Conservation (phyloP, 2,329 filamentous ascomycete genomes). For the Fusarium subglutinans region DNA sequence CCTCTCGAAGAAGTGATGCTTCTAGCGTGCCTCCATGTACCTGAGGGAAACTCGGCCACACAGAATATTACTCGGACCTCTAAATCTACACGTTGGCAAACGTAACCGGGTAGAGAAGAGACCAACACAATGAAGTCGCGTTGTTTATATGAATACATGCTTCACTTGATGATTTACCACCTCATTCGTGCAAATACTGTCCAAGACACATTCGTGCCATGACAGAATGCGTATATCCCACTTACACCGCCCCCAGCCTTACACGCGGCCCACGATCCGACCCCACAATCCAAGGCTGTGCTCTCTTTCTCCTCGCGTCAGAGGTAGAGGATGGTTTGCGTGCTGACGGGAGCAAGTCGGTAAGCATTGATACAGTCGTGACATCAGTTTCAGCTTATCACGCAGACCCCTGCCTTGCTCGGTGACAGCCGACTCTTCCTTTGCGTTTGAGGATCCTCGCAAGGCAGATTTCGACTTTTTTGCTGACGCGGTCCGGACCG, state of each 20-base stretch:
- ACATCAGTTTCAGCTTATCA: conserved; percentile 40
- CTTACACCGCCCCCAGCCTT: conserved; percentile 42
- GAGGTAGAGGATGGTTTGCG: conserved; percentile 9
- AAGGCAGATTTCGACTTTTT: conserved; percentile 22
- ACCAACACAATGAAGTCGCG: neutral
- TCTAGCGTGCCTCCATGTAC: conserved; percentile 5
- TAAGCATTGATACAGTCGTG: conserved; percentile 17
- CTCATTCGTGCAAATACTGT: conserved; percentile 1
- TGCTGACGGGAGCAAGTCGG: neutral
- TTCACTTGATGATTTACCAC: conserved; percentile 1
- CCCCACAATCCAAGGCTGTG: conserved; percentile 40
- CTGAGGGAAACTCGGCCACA: neutral
- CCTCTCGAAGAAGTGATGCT: conserved; percentile 26
- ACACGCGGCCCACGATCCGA: conserved; percentile 41
- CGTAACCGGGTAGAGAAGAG: neutral
- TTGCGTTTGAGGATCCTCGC: conserved; percentile 28
- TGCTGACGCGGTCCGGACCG: conserved; percentile 13
- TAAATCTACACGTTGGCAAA: neutral
- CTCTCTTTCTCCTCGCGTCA: neutral
- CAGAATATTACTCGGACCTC: neutral
- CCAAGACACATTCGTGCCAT: neutral
- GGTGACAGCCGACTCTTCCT: conserved; percentile 18
- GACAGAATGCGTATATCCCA: conserved; percentile 1
- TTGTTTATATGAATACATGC: neutral
- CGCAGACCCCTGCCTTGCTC: neutral